These are phyloP conservation scores for Euphorbia schlechtendalii DNA, from an alignment of 441 rosid species.

Conservation along the genomic window DNA sequence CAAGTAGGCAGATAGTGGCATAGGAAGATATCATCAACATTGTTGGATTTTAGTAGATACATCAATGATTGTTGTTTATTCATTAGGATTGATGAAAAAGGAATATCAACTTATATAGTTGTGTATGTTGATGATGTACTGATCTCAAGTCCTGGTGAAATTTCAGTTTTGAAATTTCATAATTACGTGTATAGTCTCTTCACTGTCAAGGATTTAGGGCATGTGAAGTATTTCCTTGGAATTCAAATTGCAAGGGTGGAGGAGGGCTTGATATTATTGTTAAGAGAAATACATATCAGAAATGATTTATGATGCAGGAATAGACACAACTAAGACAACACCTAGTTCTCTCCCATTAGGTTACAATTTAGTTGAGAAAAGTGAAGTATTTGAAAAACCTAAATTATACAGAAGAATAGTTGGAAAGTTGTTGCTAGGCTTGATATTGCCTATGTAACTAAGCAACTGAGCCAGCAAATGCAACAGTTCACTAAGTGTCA, in stretches of 20 bases:
- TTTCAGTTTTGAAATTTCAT: too few relatives aligned
- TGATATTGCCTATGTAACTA: background rate
- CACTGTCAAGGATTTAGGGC: background rate
- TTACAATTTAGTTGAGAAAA: too few relatives aligned
- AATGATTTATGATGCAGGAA: background rate
- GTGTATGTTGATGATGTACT: background rate
- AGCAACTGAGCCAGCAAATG: too few relatives aligned
- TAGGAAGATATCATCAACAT: background rate
- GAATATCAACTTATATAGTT: background rate
- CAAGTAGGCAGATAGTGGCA: background rate
- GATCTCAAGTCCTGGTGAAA: background rate
- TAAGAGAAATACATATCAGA: background rate
- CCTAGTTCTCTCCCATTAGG: background rate
- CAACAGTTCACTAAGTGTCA: too few relatives aligned
- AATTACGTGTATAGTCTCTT: background rate
- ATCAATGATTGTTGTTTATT: background rate
- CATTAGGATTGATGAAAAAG: background rate
- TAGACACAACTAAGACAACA: too few relatives aligned
- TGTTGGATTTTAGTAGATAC: background rate
- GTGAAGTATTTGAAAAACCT: background rate
- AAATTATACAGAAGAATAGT: background rate
- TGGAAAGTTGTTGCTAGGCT: background rate
- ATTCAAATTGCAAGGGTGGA: background rate
- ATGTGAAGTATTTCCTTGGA: background rate
- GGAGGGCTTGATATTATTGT: background rate